phyloP scores from a whole-genome alignment of 2,329 filamentous ascomycete genomes.

The Alternaria metachromatica region DNA sequence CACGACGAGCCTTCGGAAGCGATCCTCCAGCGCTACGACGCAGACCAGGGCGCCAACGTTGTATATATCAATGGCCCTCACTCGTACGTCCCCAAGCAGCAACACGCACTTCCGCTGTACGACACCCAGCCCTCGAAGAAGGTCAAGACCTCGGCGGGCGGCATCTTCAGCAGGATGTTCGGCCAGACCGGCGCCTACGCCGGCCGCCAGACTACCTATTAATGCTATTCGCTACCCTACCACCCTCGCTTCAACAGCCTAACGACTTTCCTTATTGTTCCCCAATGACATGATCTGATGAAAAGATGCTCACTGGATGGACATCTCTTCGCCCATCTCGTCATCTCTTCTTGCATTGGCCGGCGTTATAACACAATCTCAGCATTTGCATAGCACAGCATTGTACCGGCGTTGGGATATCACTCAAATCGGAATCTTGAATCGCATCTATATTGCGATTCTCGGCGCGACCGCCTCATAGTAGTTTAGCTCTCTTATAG shows the following conservation, averaged over 20 bases:
- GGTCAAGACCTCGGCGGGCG: slow-evolving; percentile 44
- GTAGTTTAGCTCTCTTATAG: background rate
- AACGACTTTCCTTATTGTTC: slow-evolving; percentile 21
- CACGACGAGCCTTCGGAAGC: slow-evolving; percentile 42
- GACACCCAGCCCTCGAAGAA: slow-evolving; percentile 51
- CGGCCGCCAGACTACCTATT: slow-evolving; percentile 39
- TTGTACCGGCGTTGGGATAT: slow-evolving; percentile 13
- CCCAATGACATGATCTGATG: slow-evolving; percentile 16
- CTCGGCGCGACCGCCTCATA: slow-evolving; percentile 1
- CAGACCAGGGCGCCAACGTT: slow-evolving; percentile 50
- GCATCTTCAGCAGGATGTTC: slow-evolving; percentile 50
- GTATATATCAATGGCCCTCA: slow-evolving; percentile 51
- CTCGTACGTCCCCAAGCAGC: slow-evolving; percentile 36
- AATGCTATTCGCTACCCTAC: slow-evolving; percentile 33
- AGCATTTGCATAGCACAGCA: slow-evolving; percentile 15
- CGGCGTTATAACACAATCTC: slow-evolving; percentile 8
- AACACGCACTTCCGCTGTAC: slow-evolving; percentile 47
- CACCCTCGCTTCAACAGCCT: slow-evolving; percentile 29
- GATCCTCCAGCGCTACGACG: slow-evolving; percentile 51
- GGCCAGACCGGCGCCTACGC: slow-evolving; percentile 35
- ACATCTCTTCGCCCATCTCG: slow-evolving; percentile 14
- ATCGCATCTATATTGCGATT: slow-evolving; percentile 6
- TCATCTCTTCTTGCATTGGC: slow-evolving; percentile 9
- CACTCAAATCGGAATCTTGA: slow-evolving; percentile 2
- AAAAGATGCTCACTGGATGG: slow-evolving; percentile 18